Percentiles rank a stretch among this genome's conserved stretches.
These are phyloP conservation scores for Punica granatum DNA, from an alignment of 345 rosid genomes.

Conservation along the genomic window DNA sequence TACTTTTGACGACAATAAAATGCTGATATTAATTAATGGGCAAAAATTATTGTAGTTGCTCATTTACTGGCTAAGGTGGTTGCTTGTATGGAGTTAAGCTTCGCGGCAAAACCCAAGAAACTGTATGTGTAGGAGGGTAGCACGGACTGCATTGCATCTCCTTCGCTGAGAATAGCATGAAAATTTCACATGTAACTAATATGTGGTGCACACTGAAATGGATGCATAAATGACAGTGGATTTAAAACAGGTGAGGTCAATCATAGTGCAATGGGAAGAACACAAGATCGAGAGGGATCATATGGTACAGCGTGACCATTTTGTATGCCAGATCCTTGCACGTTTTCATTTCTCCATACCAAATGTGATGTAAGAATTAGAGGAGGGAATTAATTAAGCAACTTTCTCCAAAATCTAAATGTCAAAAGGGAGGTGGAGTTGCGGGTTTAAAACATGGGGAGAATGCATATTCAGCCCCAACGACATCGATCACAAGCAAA, in stretches of 20 bases:
- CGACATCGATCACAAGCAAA: not conserved
- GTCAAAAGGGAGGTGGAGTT: not conserved
- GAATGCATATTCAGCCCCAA: not conserved
- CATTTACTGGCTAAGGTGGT: slow-evolving; percentile 38
- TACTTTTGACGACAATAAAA: not conserved
- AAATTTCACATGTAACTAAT: not conserved
- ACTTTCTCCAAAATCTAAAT: not conserved
- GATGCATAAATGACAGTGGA: not conserved
- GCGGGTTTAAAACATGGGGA: not conserved
- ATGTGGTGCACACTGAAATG: not conserved
- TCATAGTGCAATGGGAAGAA: not conserved
- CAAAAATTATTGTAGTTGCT: not conserved
- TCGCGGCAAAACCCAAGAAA: slow-evolving; percentile 57
- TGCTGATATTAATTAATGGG: not conserved
- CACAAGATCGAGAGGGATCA: not conserved
- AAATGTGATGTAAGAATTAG: not conserved
- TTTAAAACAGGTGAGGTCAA: not conserved
- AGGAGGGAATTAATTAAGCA: not conserved
- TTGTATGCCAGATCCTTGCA: not conserved
- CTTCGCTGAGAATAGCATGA: slow-evolving; percentile 27
- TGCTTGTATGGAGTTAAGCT: slow-evolving; percentile 47
- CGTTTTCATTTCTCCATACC: not conserved
- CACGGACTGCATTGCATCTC: slow-evolving; percentile 44
- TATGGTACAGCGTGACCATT: not conserved
- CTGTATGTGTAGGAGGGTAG: slow-evolving; percentile 55